Percentiles rank a stretch among this genome's conserved stretches.
Evolutionary conservation across 2,329 filamentous ascomycete genomes (phyloP).

Genomic region (Penicillium expansum): DNA sequence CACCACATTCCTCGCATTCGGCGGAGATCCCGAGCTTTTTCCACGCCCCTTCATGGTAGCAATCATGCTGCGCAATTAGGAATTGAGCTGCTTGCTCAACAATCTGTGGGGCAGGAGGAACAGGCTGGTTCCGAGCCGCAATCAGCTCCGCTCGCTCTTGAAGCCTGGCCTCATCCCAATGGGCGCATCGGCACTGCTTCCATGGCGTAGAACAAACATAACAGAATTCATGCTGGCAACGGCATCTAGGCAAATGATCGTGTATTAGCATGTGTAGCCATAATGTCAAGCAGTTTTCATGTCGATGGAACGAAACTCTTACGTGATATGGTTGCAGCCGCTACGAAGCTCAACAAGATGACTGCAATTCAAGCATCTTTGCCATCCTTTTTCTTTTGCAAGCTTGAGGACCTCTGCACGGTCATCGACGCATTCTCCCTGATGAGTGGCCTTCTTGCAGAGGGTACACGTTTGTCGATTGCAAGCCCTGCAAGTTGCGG

Average conservation of each 20-base stretch:
- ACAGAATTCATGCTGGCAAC: slow-evolving; percentile 33
- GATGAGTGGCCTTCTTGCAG: slow-evolving; percentile 25
- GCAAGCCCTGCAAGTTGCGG: slow-evolving; percentile 22
- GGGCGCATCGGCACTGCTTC: slow-evolving; percentile 28
- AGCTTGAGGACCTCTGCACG: slow-evolving; percentile 52
- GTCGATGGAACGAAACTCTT: slow-evolving; percentile 6
- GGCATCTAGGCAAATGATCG: slow-evolving; percentile 20
- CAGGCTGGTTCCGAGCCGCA: neutral
- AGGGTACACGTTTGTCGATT: slow-evolving; percentile 19
- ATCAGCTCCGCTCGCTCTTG: neutral
- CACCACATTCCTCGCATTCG: neutral
- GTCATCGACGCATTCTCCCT: slow-evolving; percentile 25
- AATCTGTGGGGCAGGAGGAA: neutral
- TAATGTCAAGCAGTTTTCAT: neutral
- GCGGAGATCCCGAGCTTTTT: neutral
- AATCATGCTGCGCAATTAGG: neutral
- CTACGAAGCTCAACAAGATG: slow-evolving; percentile 42
- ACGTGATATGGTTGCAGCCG: slow-evolving; percentile 40
- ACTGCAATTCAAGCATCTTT: slow-evolving; percentile 71
- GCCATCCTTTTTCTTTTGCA: slow-evolving; percentile 68
- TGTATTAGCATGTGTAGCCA: neutral
- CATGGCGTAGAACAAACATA: slow-evolving; percentile 30
- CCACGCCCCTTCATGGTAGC: neutral
- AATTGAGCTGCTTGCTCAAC: neutral
- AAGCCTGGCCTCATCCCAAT: slow-evolving; percentile 19